phyloP scores from a whole-genome alignment of 2,329 filamentous ascomycete species.

The Aspergillus melleus region DNA sequence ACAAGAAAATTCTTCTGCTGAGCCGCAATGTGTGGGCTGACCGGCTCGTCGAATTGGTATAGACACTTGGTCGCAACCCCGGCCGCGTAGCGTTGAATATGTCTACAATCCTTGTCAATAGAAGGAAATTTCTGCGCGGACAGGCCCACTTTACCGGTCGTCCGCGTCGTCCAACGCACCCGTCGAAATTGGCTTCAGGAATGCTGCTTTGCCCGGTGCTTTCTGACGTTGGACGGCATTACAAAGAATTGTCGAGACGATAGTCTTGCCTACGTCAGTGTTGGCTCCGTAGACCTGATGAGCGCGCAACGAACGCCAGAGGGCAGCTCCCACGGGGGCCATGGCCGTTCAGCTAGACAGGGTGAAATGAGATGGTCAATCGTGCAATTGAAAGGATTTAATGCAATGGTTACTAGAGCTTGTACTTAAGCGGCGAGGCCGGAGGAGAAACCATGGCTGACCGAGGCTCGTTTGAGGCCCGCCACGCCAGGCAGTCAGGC shows the following conservation, averaged over 20 bases:
- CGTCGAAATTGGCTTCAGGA: slow-evolving; percentile 80
- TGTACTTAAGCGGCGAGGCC: neutral
- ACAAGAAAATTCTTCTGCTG: slow-evolving; percentile 46
- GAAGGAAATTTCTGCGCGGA: neutral
- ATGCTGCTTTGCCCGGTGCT: slow-evolving; percentile 54
- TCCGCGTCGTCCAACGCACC: slow-evolving; percentile 70
- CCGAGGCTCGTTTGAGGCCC: neutral
- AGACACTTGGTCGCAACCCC: slow-evolving; percentile 61
- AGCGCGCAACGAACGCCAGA: slow-evolving; percentile 68
- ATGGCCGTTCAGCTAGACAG: slow-evolving; percentile 21
- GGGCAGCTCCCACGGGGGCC: slow-evolving; percentile 57
- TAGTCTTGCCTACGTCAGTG: slow-evolving; percentile 81
- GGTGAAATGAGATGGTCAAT: neutral
- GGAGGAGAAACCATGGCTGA: neutral
- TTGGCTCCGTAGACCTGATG: slow-evolving; percentile 82
- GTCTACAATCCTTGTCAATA: slow-evolving; percentile 38
- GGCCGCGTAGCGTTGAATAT: slow-evolving; percentile 61
- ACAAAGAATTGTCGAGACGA: slow-evolving; percentile 72
- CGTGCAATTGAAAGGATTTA: neutral
- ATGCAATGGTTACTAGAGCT: too few species aligned
- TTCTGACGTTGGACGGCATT: slow-evolving; percentile 55
- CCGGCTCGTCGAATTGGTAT: slow-evolving; percentile 70
- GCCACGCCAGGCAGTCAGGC: slow-evolving; percentile 4
- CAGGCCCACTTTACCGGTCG: slow-evolving; percentile 54
- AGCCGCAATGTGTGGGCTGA: slow-evolving; percentile 77